A percentile compares a stretch with the other conserved stretches of the same genome.
These are phyloP conservation scores for Thymus quinquecostatus DNA, from an alignment of 257 asterid genomes.

Conservation along the genomic window DNA sequence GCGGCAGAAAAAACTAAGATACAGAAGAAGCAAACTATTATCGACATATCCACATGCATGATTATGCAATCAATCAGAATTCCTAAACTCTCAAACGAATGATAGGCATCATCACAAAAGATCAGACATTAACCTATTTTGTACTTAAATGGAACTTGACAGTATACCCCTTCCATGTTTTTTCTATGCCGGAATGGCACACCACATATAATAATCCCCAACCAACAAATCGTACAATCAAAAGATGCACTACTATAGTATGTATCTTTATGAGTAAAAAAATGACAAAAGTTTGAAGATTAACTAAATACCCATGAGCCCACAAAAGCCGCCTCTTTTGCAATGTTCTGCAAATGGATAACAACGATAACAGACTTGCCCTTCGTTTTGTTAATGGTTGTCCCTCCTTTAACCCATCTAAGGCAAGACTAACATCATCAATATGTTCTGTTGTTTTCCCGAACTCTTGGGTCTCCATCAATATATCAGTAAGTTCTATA, in stretches of 20 bases:
- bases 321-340: slow-evolving; percentile 64
- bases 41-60: neutral
- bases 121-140: neutral
- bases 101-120: neutral
- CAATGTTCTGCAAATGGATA: slow-evolving; percentile 60
- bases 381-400: slow-evolving; percentile 65
- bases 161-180: slow-evolving; percentile 6
- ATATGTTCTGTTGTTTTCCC: slow-evolving; percentile 84
- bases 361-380: slow-evolving; percentile 68
- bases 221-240: slow-evolving; percentile 4
- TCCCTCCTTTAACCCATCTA: slow-evolving; percentile 88
- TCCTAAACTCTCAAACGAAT: slow-evolving; percentile 6
- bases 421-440: slow-evolving; percentile 84
- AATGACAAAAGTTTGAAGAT: slow-evolving; percentile 17
- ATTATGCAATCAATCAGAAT: neutral
- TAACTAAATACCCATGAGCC: slow-evolving; percentile 64
- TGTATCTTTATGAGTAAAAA: slow-evolving; percentile 23
- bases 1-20: neutral
- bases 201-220: slow-evolving; percentile 5
- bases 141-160: neutral
- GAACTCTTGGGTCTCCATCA: slow-evolving; percentile 87
- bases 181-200: slow-evolving; percentile 8
- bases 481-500: slow-evolving; percentile 53
- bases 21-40: neutral
- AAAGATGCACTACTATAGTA: neutral